Conservation (phyloP, 495 filamentous ascomycete species). For the Neurospora sp. region DNA sequence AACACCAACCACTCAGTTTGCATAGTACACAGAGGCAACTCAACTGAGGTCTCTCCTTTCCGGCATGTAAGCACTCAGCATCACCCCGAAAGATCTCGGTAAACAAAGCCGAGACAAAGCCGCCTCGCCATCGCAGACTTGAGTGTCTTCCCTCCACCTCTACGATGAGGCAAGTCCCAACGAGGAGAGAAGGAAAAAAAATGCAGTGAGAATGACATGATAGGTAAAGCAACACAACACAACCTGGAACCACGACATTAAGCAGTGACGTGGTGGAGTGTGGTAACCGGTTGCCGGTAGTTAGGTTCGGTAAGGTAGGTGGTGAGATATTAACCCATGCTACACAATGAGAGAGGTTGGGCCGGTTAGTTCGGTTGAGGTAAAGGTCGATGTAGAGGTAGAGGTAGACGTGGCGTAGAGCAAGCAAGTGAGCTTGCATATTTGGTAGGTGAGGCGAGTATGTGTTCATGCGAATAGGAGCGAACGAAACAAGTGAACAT, state of each 20-base stretch:
- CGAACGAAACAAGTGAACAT: no score
- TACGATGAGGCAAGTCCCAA: neutral
- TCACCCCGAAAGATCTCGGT: neutral
- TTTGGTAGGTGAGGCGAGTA: neutral
- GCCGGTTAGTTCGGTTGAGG: neutral
- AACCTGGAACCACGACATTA: neutral
- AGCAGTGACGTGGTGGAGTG: neutral
- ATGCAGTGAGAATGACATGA: neutral
- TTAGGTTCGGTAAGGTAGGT: neutral
- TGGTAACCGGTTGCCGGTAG: neutral
- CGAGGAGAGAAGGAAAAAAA: neutral
- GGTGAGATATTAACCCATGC: neutral
- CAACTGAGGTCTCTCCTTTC: no score
- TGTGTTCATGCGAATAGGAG: no score
- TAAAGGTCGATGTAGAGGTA: no score
- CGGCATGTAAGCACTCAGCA: no score
- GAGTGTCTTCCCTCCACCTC: neutral
- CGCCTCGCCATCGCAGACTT: neutral
- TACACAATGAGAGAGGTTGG: neutral
- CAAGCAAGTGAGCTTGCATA: neutral
- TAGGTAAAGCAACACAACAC: neutral
- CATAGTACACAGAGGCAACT: no score
- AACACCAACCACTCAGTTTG: no score
- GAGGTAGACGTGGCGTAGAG: neutral
- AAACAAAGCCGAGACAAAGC: neutral